Base-by-base conservation (phyloP, 331 rosid genomes). In the Stylosanthes scabra region DNA sequence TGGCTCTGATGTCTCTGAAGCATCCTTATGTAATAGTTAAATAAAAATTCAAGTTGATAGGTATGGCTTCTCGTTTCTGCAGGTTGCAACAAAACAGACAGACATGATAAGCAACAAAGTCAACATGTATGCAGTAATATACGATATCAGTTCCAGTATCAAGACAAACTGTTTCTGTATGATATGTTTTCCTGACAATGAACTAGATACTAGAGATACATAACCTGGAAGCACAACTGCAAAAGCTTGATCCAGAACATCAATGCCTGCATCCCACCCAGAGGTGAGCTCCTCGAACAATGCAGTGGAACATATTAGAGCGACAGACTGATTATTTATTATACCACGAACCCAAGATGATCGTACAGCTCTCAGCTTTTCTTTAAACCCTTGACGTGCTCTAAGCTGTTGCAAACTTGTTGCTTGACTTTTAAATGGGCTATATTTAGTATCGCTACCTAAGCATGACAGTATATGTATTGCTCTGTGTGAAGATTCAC, bases 171-270 rank as follows among this genome's bases (percentile, higher is more conserved):
- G 66, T 45, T 47, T 40, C 52, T 27, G 63, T 39, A 83, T 44
- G 50, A 71, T 25, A 80, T 34, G 58, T 74, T 75, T 66, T 39
- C 31, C 31, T 73, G 79, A 63, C 47, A 11, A 42, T 28, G 62
- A 54, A 60, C 27, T 42, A 45, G 51, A 42, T 51, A 68, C 49
- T 63, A 37, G 81, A 74, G 63, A 83, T 39, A 29, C 71, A 47
- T 57, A 51, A 89, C 99, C 99, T 82, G 99, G 99, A 85, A 94
- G 97, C 75, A 91, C 99, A 88, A 84, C 83, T 70, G 91, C 79
- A 82, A 94, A 91, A 66, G 96, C 97, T 81, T 89, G 97, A 84
- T 86, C 84, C 68, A 94, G 71, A 84, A 91, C 84, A 71, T 85
- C 96, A 81, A 90, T 79, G 52, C 89, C 89, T 0, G 78, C 88